Percentiles rank a stretch among this genome's conserved stretches.
Conservation (phyloP, 805 yeast genomes). For the Scheffersomyces ergatensis region DNA sequence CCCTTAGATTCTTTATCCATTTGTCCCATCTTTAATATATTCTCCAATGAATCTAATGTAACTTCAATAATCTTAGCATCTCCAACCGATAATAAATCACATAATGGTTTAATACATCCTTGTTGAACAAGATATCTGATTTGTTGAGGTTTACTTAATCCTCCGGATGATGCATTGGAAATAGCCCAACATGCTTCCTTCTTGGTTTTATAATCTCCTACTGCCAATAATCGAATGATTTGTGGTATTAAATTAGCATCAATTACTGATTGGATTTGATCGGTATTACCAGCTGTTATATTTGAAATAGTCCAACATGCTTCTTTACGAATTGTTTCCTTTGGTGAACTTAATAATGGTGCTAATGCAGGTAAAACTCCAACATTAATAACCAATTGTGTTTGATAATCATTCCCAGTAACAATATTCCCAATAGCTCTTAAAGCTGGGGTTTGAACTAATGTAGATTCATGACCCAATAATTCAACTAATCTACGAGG, state of each 20-base stretch:
- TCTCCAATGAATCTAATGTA: conserved; percentile 91
- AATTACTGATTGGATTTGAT: conserved; percentile 95
- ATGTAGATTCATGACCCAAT: conserved; percentile 75
- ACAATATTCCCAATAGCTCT: conserved; percentile 98
- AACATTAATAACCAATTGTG: conserved; percentile 89
- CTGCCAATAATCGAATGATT: conserved; percentile 69
- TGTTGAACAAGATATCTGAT: conserved; percentile 89
- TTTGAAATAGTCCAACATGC: conserved; percentile 99
- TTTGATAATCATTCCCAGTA: conserved; percentile 94
- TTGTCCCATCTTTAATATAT: conserved; percentile 92
- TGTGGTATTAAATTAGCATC: conserved; percentile 94
- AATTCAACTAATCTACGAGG: conserved; percentile 93
- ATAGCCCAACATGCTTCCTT: conserved; percentile 99
- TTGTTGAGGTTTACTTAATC: conserved; percentile 86
- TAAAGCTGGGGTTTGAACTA: conserved; percentile 94
- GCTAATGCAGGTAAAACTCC: conserved; percentile 87
- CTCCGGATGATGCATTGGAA: conserved; percentile 96
- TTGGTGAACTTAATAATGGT: conserved; percentile 74
- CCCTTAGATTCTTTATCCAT: conserved; percentile 79
- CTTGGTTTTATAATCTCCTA: conserved; percentile 92
- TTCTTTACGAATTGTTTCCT: conserved; percentile 93
- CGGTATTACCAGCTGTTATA: conserved; percentile 95
- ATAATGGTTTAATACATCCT: conserved; percentile 96
- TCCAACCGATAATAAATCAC: conserved; percentile 84
- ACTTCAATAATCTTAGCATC: conserved; percentile 93